These are phyloP conservation scores for Candida silvicultrix DNA, from an alignment of 805 yeast species.

Conservation along the genomic window DNA sequence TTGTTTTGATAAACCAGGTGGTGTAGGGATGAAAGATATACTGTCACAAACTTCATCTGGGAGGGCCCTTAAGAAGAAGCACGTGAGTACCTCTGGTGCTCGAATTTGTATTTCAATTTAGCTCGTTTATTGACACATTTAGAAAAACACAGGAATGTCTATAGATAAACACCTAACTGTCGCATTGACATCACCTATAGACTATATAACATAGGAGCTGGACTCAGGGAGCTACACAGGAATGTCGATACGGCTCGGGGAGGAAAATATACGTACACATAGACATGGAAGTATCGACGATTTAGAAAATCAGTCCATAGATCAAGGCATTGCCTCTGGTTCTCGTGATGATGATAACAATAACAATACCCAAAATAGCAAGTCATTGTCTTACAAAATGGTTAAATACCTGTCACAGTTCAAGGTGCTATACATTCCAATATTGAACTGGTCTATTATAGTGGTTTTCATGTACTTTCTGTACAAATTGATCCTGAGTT, in stretches of 20 bases:
- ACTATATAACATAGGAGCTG: no score
- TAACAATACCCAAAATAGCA: conserved; percentile 9
- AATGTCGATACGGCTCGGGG: neutral
- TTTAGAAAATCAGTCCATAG: neutral
- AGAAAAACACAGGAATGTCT: no score
- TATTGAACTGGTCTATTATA: conserved; percentile 49
- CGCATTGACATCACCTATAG: no score
- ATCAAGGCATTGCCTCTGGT: neutral
- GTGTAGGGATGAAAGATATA: no score
- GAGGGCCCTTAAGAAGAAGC: no score
- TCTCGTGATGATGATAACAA: conserved; percentile 3
- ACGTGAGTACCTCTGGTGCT: no score
- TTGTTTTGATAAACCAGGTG: no score
- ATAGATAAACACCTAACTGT: no score
- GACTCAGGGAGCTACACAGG: no score
- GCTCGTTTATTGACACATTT: no score
- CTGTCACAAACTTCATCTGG: no score
- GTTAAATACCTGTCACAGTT: conserved; percentile 18
- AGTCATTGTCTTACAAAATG: conserved; percentile 12
- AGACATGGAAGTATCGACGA: conserved; percentile 1
- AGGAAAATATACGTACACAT: neutral
- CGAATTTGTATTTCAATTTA: no score
- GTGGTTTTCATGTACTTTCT: conserved; percentile 41
- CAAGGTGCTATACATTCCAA: conserved; percentile 44
- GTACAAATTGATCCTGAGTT: conserved; percentile 47